A percentile compares a stretch with the other conserved stretches of the same genome.
These are phyloP conservation scores for Cryptosporidium parvum DNA, from an alignment of 169 alveolate genomes.

Conservation along the genomic window DNA sequence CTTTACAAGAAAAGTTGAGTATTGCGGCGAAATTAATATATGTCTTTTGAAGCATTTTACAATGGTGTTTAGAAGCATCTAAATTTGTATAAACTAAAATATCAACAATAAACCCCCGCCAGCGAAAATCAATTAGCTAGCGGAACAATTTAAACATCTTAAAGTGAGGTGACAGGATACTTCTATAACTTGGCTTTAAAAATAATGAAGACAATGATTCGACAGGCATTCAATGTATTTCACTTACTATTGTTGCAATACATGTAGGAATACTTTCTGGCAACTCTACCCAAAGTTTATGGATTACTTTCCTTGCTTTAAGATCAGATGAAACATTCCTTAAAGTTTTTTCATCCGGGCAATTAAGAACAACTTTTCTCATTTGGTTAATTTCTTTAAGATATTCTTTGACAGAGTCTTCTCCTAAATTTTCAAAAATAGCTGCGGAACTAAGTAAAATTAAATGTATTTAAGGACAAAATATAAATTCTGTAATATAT, in stretches of 20 bases:
- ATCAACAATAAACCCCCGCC: conserved; percentile 15
- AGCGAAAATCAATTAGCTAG: not conserved
- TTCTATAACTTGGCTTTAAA: conserved; percentile 46
- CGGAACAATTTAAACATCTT: conserved; percentile 32
- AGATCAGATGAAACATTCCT: conserved; percentile 64
- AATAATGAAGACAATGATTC: not conserved
- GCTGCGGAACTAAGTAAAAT: conserved; percentile 72
- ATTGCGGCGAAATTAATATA: not conserved
- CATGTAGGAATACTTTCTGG: conserved; percentile 83
- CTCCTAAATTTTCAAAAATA: conserved; percentile 30
- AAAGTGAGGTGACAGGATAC: conserved; percentile 17
- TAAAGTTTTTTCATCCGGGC: conserved; percentile 61
- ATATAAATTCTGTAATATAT: not conserved
- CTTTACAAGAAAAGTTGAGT: not conserved
- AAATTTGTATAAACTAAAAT: not conserved
- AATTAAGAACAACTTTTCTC: conserved; percentile 80
- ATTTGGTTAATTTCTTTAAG: conserved; percentile 76
- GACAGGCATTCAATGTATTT: not conserved
- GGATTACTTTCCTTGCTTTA: conserved; percentile 55
- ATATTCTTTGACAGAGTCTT: conserved; percentile 62
- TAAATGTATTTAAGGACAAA: not conserved
- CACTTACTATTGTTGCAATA: conserved; percentile 78
- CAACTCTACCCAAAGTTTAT: conserved; percentile 80
- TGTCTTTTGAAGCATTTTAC: not conserved
- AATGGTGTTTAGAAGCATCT: conserved; percentile 7